Percentiles rank a stretch among this genome's conserved stretches.
phyloP scores from a whole-genome alignment of 805 yeast species.

The Cyberlindnera amylophila region DNA sequence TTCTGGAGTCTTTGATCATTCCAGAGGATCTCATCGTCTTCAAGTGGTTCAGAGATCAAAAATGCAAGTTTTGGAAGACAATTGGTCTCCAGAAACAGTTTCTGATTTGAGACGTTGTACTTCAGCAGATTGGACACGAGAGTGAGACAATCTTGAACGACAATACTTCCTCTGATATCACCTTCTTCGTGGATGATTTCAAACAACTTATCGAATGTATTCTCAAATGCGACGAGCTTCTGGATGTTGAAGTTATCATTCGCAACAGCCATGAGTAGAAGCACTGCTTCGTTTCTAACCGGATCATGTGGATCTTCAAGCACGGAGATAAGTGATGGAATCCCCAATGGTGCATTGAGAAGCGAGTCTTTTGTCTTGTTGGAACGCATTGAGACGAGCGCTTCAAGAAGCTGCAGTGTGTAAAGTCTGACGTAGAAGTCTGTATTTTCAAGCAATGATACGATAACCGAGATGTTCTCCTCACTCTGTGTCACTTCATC shows the following conservation, averaged over 20 bases:
- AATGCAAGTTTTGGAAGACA: conserved; percentile 63
- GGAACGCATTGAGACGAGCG: conserved; percentile 75
- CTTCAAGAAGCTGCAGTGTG: conserved; percentile 79
- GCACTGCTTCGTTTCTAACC: conserved; percentile 80
- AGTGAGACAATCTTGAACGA: conserved; percentile 87
- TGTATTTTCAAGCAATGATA: conserved; percentile 44
- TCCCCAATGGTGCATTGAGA: conserved; percentile 70
- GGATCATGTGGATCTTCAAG: conserved; percentile 74
- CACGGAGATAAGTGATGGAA: conserved; percentile 64
- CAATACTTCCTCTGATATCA: conserved; percentile 80
- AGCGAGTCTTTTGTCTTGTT: conserved; percentile 69
- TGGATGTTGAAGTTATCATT: conserved; percentile 83
- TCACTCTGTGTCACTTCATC: conserved; percentile 78
- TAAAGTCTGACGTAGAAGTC: conserved; percentile 81
- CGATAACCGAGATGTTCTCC: conserved; percentile 27
- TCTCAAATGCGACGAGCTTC: conserved; percentile 91
- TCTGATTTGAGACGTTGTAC: conserved; percentile 88
- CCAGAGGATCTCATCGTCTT: conserved; percentile 53
- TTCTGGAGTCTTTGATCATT: conserved; percentile 71
- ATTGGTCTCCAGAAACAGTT: conserved; percentile 79
- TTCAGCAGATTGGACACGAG: conserved; percentile 67
- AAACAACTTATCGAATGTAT: conserved; percentile 79
- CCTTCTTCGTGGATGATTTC: conserved; percentile 83
- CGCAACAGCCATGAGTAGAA: conserved; percentile 78
- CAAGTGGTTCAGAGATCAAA: conserved; percentile 59